Percentiles rank a stretch among this genome's conserved stretches.
Evolutionary conservation across 2,329 filamentous ascomycete genomes (phyloP).

Genomic region (Epichloe sylvatica): DNA sequence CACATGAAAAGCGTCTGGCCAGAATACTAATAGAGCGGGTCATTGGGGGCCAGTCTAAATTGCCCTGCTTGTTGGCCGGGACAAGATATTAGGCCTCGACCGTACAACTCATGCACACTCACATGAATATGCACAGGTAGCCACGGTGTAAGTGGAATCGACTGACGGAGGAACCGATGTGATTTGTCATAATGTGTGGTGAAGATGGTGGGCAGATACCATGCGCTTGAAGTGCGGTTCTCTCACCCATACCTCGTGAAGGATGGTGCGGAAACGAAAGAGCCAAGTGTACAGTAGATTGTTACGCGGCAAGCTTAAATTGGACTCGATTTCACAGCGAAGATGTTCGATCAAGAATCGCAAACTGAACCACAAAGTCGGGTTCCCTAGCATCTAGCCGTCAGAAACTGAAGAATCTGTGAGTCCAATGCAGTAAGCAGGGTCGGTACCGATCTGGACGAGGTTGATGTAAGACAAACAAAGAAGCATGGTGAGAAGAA

Average conservation of each 20-base stretch:
- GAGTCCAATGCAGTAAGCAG: not conserved
- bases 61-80: not conserved
- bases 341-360: not conserved
- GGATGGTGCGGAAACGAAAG: not conserved
- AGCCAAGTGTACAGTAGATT: not conserved
- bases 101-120: constrained; percentile 3
- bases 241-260: not conserved
- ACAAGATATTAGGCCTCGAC: constrained; percentile 1
- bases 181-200: constrained; percentile 2
- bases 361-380: not conserved
- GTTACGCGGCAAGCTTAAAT: not conserved
- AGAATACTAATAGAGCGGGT: not conserved
- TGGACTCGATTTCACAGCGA: not conserved
- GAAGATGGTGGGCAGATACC: not conserved
- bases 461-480: not conserved
- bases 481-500: not conserved
- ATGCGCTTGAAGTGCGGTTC: not conserved
- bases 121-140: constrained; percentile 3
- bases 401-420: not conserved
- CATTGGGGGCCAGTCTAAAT: not conserved
- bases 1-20: not conserved
- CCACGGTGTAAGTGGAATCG: constrained; percentile 1
- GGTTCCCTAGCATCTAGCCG: not conserved
- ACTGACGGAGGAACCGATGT: not conserved
- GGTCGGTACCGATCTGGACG: not conserved